Percentiles rank a stretch among this genome's conserved stretches.
Evolutionary conservation across 371 early-diverging fungal genomes (phyloP).

Genomic region (Massospora cicadina): DNA sequence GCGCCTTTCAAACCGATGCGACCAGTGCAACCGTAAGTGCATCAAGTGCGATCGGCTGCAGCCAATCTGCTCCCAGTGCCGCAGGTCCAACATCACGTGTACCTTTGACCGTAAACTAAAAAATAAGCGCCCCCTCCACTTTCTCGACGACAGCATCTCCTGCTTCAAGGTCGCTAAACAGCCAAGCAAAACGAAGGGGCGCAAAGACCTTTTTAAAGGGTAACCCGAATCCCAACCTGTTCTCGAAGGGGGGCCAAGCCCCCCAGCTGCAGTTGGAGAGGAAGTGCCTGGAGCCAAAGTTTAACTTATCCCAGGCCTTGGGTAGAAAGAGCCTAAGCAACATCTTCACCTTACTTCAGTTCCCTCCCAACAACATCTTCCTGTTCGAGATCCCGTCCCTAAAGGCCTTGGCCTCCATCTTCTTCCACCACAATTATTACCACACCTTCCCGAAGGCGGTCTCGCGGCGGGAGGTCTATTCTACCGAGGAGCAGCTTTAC

Average conservation of each 20-base stretch:
- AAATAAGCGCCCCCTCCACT: not conserved
- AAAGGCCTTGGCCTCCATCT: not conserved
- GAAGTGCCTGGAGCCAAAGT: not conserved
- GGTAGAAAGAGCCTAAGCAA: not conserved
- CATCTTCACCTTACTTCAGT: not conserved
- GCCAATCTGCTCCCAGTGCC: not conserved
- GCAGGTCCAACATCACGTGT: not conserved
- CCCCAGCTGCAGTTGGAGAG: not conserved
- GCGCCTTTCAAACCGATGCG: slow-evolving; percentile 7
- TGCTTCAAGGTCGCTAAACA: not conserved
- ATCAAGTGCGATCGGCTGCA: slow-evolving; percentile 1
- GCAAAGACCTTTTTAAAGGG: no score
- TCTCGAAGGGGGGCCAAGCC: no score
- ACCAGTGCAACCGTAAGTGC: not conserved
- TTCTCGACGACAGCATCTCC: not conserved
- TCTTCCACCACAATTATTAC: not conserved
- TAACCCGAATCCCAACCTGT: no score
- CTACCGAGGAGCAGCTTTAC: not conserved
- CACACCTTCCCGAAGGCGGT: not conserved
- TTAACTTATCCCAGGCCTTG: not conserved
- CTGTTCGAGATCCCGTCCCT: not conserved
- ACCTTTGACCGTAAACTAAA: not conserved
- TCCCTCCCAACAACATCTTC: not conserved
- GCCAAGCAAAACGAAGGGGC: no score
- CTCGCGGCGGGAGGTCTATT: not conserved